Percentiles rank a stretch among this genome's conserved stretches.
Conservation (phyloP, 805 yeast species). For the Starmera pachycereana region DNA sequence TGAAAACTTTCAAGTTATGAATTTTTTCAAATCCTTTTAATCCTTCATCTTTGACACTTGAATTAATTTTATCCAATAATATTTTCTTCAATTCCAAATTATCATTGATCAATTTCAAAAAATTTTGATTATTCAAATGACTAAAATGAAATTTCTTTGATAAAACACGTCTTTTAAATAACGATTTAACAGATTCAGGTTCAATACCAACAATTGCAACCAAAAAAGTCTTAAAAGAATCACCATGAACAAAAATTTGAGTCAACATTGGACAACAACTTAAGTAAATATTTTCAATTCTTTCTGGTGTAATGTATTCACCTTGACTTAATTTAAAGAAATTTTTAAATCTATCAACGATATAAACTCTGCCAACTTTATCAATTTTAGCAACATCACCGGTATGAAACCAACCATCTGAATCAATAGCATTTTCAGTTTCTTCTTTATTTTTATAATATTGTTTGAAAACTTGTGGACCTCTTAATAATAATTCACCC, state of each 20-base stretch:
- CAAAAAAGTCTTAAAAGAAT: slow-evolving; percentile 38
- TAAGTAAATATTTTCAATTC: slow-evolving; percentile 46
- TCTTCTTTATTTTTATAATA: slow-evolving; percentile 41
- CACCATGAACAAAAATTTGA: slow-evolving; percentile 47
- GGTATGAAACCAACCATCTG: slow-evolving; percentile 46
- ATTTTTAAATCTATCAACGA: slow-evolving; percentile 57
- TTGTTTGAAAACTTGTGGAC: slow-evolving; percentile 42
- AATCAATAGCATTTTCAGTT: slow-evolving; percentile 32
- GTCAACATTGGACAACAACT: slow-evolving; percentile 30
- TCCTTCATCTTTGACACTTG: slow-evolving; percentile 21
- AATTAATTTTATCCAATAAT: slow-evolving; percentile 29
- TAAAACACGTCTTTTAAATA: slow-evolving; percentile 4
- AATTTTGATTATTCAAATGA: slow-evolving; percentile 3
- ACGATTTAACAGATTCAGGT: slow-evolving; percentile 20
- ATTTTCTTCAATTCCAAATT: slow-evolving; percentile 15
- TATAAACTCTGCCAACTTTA: slow-evolving; percentile 25
- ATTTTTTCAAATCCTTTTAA: slow-evolving; percentile 57
- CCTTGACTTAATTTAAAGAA: slow-evolving; percentile 52
- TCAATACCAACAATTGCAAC: slow-evolving; percentile 50
- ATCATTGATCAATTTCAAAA: slow-evolving; percentile 2
- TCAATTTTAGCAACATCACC: slow-evolving; percentile 43
- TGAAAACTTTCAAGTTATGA: slow-evolving; percentile 38
- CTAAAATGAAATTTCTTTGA: slow-evolving; percentile 4
- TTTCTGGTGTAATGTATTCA: slow-evolving; percentile 56
- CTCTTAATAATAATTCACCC: slow-evolving; percentile 50